phyloP scores from a whole-genome alignment of 768 basidiomycete genomes.

The Amyloporia xantha region DNA sequence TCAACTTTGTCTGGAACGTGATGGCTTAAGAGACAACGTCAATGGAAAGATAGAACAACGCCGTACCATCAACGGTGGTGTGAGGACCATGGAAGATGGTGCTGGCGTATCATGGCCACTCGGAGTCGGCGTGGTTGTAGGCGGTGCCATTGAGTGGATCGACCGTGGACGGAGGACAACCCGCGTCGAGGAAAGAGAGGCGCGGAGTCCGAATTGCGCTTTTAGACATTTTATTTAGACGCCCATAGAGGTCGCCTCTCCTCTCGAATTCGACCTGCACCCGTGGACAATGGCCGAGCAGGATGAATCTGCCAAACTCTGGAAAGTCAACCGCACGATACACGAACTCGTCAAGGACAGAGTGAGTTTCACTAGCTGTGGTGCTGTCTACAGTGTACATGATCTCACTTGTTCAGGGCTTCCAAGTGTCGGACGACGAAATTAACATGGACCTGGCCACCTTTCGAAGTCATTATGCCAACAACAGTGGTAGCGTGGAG shows the following conservation, averaged over 20 bases:
- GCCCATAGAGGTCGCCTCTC: constrained; percentile 2
- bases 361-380: constrained; percentile 39
- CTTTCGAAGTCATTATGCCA: constrained; percentile 72
- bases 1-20: constrained; percentile 55
- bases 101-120: constrained; percentile 7
- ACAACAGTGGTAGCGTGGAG: constrained; percentile 75
- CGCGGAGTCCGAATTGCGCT: constrained; percentile 51
- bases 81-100: constrained; percentile 17
- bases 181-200: constrained; percentile 1
- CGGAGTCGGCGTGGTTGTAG: constrained; percentile 12
- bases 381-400: background rate
- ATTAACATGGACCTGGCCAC: constrained; percentile 78
- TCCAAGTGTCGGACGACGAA: constrained; percentile 91
- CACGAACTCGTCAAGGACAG: constrained; percentile 95
- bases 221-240: constrained; percentile 3
- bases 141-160: constrained; percentile 11
- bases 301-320: constrained; percentile 83
- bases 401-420: constrained; percentile 57
- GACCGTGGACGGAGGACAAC: constrained; percentile 3
- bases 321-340: constrained; percentile 94
- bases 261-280: constrained; percentile 4
- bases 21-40: background rate
- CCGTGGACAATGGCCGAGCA: constrained; percentile 52
- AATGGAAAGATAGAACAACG: background rate
- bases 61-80: constrained; percentile 27